Conservation (phyloP, 306 rosid species). For the Ormosia emarginata region DNA sequence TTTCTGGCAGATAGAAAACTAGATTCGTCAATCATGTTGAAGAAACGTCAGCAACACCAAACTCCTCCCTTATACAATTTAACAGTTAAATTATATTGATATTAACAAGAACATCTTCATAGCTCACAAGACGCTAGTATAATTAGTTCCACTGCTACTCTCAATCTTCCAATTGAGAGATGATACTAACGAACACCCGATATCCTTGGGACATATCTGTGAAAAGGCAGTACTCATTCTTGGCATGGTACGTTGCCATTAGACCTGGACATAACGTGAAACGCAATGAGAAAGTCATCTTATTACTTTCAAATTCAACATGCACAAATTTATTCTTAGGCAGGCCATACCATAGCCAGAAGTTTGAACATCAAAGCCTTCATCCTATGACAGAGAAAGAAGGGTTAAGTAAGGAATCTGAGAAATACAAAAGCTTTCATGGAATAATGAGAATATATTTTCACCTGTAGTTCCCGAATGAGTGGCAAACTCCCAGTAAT, state of each 20-base stretch:
- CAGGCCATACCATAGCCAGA: constrained; percentile 70
- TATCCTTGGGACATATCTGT: constrained; percentile 85
- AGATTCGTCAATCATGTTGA: background rate
- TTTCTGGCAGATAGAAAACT: background rate
- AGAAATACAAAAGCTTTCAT: background rate
- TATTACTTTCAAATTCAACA: background rate
- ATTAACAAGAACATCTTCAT: background rate
- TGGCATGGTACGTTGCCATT: constrained; percentile 85
- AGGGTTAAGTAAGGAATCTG: background rate
- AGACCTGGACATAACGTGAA: constrained; percentile 56
- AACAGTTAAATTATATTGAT: background rate
- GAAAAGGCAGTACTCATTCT: constrained; percentile 88
- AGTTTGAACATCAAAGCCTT: constrained; percentile 93
- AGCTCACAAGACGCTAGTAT: background rate
- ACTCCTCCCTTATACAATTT: background rate
- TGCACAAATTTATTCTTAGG: background rate
- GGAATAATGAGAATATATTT: background rate
- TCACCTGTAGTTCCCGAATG: constrained; percentile 90
- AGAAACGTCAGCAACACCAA: background rate
- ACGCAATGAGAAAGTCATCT: constrained; percentile 10
- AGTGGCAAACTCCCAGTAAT: constrained; percentile 91
- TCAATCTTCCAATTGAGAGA: constrained; percentile 70
- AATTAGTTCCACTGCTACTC: background rate
- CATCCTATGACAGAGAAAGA: constrained; percentile 50
- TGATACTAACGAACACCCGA: constrained; percentile 59